phyloP scores from a whole-genome alignment of 495 filamentous ascomycete species.

The Lentithecium fluviatile region DNA sequence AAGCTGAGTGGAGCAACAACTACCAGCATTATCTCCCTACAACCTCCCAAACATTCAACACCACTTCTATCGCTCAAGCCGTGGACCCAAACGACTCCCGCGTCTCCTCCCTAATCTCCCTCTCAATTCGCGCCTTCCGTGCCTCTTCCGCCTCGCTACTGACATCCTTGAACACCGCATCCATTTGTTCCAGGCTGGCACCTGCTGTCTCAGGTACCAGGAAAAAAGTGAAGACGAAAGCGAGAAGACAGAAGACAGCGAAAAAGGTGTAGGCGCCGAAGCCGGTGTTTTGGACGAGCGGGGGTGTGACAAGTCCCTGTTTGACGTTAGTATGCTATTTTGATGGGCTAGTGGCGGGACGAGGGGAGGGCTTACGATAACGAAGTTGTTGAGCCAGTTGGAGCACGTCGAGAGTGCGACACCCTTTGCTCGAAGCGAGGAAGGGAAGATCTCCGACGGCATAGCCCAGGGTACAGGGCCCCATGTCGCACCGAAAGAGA shows the following conservation, averaged over 20 bases:
- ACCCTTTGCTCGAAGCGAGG: constrained; percentile 47
- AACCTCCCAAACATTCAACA: too few species aligned
- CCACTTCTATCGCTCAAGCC: too few species aligned
- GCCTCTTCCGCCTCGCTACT: constrained; percentile 28
- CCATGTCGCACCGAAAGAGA: constrained; percentile 33
- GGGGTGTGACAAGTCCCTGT: constrained; percentile 54
- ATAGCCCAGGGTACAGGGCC: constrained; percentile 35
- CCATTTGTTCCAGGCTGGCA: constrained; percentile 42
- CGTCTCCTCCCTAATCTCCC: constrained; percentile 16
- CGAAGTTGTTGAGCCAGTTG: constrained; percentile 60
- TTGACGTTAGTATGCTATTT: not conserved
- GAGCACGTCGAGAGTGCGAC: constrained; percentile 46
- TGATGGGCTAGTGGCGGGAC: not conserved
- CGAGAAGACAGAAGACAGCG: constrained; percentile 57
- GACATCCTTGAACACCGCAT: constrained; percentile 39
- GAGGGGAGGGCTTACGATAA: constrained; percentile 42
- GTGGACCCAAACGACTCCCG: not conserved
- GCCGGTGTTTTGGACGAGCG: constrained; percentile 54
- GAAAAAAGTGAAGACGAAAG: constrained; percentile 53
- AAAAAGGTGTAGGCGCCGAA: constrained; percentile 60
- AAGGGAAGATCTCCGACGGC: constrained; percentile 37
- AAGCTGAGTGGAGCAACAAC: too few species aligned
- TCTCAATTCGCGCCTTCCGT: constrained; percentile 33
- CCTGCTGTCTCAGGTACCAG: constrained; percentile 54
- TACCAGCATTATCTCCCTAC: too few species aligned